phyloP scores from a whole-genome alignment of 495 filamentous ascomycete species.

The Xylaria sp. region DNA sequence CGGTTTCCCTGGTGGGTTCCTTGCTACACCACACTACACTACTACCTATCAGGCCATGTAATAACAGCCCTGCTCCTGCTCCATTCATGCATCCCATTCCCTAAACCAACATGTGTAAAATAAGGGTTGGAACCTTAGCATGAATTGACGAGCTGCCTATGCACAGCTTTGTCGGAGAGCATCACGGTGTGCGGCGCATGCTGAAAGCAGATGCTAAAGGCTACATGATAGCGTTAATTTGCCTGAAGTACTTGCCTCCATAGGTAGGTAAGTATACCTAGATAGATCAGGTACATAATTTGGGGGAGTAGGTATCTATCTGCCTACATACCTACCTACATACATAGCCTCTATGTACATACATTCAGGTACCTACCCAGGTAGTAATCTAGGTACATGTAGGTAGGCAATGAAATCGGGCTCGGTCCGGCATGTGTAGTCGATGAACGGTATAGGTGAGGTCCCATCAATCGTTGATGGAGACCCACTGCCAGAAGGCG shows the following conservation, averaged over 20 bases:
- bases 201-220: neutral
- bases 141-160: neutral
- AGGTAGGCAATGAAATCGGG: neutral
- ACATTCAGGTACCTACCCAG: too few relatives aligned
- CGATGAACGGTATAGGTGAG: constrained; percentile 13
- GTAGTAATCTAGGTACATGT: neutral
- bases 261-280: too few relatives aligned
- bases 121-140: neutral
- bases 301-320: too few relatives aligned
- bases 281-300: too few relatives aligned
- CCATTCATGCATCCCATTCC: constrained; percentile 3
- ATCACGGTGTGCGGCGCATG: neutral
- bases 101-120: neutral
- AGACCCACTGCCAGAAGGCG: constrained; percentile 4
- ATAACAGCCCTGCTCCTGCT: constrained; percentile 9
- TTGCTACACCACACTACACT: neutral
- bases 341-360: too few relatives aligned
- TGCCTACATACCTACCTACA: too few relatives aligned
- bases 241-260: too few relatives aligned
- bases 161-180: neutral
- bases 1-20: neutral
- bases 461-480: too few relatives aligned
- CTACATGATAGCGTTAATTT: too few relatives aligned
- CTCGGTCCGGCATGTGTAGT: constrained; percentile 15
- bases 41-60: neutral